Evolutionary conservation across 805 yeast genomes (phyloP).

Genomic region (Candida alai): DNA sequence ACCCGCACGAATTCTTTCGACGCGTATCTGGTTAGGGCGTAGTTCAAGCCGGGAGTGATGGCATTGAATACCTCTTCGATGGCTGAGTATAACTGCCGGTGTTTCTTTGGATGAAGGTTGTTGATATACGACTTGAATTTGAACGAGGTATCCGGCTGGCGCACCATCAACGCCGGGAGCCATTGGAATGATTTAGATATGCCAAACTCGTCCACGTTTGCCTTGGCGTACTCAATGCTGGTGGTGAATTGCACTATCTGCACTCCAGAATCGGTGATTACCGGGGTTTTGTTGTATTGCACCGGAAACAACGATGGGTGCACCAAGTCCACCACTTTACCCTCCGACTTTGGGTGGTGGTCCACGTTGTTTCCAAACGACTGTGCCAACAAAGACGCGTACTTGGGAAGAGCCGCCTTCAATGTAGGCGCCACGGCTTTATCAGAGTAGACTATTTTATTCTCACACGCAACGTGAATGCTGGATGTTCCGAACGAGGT

Average conservation of each 20-base stretch:
- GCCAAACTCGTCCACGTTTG: slow-evolving; percentile 12
- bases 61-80: slow-evolving; percentile 28
- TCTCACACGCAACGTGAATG: slow-evolving; percentile 18
- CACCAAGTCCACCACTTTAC: slow-evolving; percentile 36
- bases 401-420: slow-evolving; percentile 11
- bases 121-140: slow-evolving; percentile 36
- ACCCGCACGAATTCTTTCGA: slow-evolving; percentile 16
- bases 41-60: slow-evolving; percentile 31
- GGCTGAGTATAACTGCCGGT: slow-evolving; percentile 20
- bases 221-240: slow-evolving; percentile 11
- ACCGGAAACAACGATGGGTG: slow-evolving; percentile 40
- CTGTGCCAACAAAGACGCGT: slow-evolving; percentile 12
- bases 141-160: slow-evolving; percentile 6
- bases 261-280: slow-evolving; percentile 9
- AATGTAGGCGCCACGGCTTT: slow-evolving; percentile 11
- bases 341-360: slow-evolving; percentile 35
- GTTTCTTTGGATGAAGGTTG: slow-evolving; percentile 33
- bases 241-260: slow-evolving; percentile 11
- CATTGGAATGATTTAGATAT: slow-evolving; percentile 31
- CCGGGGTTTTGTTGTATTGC: slow-evolving; percentile 26
- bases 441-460: slow-evolving; percentile 18
- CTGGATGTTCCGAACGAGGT: not conserved
- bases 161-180: slow-evolving; percentile 29
- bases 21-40: slow-evolving; percentile 21
- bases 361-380: slow-evolving; percentile 18